These are phyloP conservation scores for Babesia bigemina DNA, from an alignment of 169 alveolate species.

Conservation along the genomic window DNA sequence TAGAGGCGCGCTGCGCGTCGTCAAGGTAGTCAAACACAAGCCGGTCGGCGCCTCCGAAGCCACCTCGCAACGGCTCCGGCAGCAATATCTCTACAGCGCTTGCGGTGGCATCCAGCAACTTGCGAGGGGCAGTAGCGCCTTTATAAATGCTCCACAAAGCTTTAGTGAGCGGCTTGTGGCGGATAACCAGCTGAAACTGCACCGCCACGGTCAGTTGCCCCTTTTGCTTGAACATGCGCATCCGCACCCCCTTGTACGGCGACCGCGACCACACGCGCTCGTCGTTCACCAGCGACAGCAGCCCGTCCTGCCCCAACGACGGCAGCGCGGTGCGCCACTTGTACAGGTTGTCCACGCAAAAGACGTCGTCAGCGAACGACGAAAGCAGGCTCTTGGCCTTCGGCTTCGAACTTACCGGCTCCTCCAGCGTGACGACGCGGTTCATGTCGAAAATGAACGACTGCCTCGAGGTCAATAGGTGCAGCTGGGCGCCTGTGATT, in stretches of 20 bases:
- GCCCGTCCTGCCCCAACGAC: slow-evolving; percentile 35
- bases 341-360: slow-evolving; percentile 58
- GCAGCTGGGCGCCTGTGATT: slow-evolving; percentile 50
- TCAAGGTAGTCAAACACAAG: slow-evolving; percentile 8
- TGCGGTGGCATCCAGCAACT: slow-evolving; percentile 11
- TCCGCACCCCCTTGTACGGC: slow-evolving; percentile 48
- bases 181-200: slow-evolving; percentile 39
- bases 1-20: not conserved
- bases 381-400: slow-evolving; percentile 30
- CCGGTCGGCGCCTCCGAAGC: not conserved
- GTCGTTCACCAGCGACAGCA: slow-evolving; percentile 45
- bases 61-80: slow-evolving; percentile 1
- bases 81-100: slow-evolving; percentile 20
- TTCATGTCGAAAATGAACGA: slow-evolving; percentile 41
- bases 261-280: slow-evolving; percentile 50
- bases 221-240: slow-evolving; percentile 6
- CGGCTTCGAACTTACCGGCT: not conserved
- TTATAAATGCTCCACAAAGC: slow-evolving; percentile 3
- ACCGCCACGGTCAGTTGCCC: slow-evolving; percentile 3
- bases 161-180: not conserved
- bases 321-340: slow-evolving; percentile 58
- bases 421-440: slow-evolving; percentile 26
- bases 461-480: slow-evolving; percentile 14
- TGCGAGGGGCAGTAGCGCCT: not conserved
- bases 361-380: slow-evolving; percentile 44